Evolutionary conservation across 2,329 filamentous ascomycete species (phyloP), one percentile per base, ranked within the genome.

Genomic region (Gnomoniopsis smithogilvyi): DNA sequence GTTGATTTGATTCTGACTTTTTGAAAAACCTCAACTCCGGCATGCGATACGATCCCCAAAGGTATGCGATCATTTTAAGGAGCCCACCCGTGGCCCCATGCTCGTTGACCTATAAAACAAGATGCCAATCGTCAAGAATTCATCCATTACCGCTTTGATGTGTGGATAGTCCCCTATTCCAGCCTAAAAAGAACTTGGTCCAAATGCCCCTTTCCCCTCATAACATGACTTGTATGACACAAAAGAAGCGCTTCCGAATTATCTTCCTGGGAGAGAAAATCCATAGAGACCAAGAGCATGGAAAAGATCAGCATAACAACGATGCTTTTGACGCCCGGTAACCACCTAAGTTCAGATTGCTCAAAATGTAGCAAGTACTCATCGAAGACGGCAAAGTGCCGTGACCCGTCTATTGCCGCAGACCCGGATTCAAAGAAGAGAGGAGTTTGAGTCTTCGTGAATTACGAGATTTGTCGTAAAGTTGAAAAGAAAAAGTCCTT

Each of bases 1-100:
- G 45, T 24, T 24, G 24, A 19, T 11, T 45, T 19, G 17, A 6
- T 36, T 61, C 59, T 61, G 59, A 51, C 4, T 19, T 47, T 56
- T 56, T 51, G 38, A 56, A 51, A 10, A 19, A 46, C 59, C 59
- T 51, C 46, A 56, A 61, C 59, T 56, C 59, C 59, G 50, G 11
- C 45, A 48, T 30, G 26, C 8, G 26, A 30, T 30, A 30, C 26
- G 26, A 30, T 36, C 33, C 51, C 56, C 8, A 59, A 61, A 10
- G 33, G 45, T 21, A 22, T 36, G 56, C 33, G 34, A 50, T 48
- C 21, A 30, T 58, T 55, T 55, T 47, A n/a, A 24, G 47, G 56
- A 56, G 52, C 52, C 54, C 36, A 47, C 19, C 50, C 15, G 19
- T 48, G 43, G 51, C n/a, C 24, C 53, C 56, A 59, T 59, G 56